phyloP scores from a whole-genome alignment of 2,329 filamentous ascomycete species.

The Pseudogymnoascus sp. region DNA sequence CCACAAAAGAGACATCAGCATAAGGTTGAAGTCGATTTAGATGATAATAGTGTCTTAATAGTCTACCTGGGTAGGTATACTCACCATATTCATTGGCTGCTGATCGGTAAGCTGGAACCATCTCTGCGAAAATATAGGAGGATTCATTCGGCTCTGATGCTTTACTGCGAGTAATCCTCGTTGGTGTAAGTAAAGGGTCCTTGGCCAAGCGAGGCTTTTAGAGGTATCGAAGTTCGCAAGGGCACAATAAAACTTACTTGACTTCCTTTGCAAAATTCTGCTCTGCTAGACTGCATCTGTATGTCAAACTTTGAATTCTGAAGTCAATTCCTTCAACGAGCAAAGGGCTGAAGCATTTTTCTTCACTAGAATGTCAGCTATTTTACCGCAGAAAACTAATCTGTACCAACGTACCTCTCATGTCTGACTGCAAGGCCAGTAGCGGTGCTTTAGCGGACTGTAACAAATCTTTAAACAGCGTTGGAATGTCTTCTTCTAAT shows the following conservation, averaged over 20 bases:
- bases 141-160: constrained; percentile 17
- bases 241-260: constrained; percentile 13
- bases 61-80: constrained; percentile 9
- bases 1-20: constrained; percentile 8
- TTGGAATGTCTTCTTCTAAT: constrained; percentile 23
- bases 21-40: neutral
- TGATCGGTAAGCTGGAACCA: constrained; percentile 16
- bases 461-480: constrained; percentile 14
- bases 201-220: neutral
- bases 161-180: constrained; percentile 13
- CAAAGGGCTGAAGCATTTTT: constrained; percentile 6
- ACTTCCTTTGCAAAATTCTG: constrained; percentile 15
- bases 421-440: constrained; percentile 11
- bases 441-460: constrained; percentile 11
- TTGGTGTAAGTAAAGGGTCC: constrained; percentile 10
- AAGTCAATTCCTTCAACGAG: constrained; percentile 14
- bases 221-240: neutral
- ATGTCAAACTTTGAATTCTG: constrained; percentile 17
- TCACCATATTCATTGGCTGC: constrained; percentile 14
- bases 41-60: constrained; percentile 3
- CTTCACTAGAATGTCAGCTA: constrained; percentile 6
- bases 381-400: neutral
- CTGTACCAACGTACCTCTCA: constrained; percentile 11
- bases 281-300: constrained; percentile 12
- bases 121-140: constrained; percentile 17